Base-by-base conservation (phyloP, 352 stramenopile genomes). In the Pythium aristosporum region DNA sequence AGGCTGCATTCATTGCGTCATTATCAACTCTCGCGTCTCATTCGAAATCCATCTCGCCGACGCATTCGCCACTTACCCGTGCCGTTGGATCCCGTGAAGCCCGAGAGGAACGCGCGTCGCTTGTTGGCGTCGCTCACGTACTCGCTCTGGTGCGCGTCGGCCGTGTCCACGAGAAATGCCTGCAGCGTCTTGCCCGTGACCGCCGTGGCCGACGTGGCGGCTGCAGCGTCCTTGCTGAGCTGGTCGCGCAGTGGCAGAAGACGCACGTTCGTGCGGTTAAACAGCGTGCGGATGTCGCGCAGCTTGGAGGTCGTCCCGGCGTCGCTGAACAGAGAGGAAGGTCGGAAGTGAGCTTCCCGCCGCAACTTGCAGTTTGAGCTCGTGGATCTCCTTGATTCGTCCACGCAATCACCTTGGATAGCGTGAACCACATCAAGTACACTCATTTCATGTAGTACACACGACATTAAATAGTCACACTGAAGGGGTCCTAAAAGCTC, bases 71-170 rank as follows among this genome's bases (percentile, higher is more conserved):
- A 61, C 57, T 23, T 70, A 64, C 89, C 96, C 5, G 96, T 99
- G 23, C 98, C 98, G 20, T 96, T 98, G 47, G 89, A 98, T 15
- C 98, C 98, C 54, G 96, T 97, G 79, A 99, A 99, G 41, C 90
- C 91, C 15, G 90, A 98, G 47, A 99, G 73, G 73, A 97, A 99
- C 69, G 87, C 88, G 51, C 97, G 85, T 20, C 97, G 85, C 80
- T 97, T 98, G 80, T 99, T 98, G 39, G 88, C 89, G 34, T 93
- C 85, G 37, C 97, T 94, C 51, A 98, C 91, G 73, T 99, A 99
- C 80, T 99, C 98, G 69, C 92, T 98, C 63, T 99, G 88, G 79
- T 99, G 97, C 53, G 97, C 96, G 81, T 99, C 97, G 47, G 97
- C 96, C 18, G 90, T 97, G 53, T 98, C 96, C 57, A 99, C 81